Evolutionary conservation across 306 rosid genomes (phyloP).

Genomic region (Boehmeria nivea): DNA sequence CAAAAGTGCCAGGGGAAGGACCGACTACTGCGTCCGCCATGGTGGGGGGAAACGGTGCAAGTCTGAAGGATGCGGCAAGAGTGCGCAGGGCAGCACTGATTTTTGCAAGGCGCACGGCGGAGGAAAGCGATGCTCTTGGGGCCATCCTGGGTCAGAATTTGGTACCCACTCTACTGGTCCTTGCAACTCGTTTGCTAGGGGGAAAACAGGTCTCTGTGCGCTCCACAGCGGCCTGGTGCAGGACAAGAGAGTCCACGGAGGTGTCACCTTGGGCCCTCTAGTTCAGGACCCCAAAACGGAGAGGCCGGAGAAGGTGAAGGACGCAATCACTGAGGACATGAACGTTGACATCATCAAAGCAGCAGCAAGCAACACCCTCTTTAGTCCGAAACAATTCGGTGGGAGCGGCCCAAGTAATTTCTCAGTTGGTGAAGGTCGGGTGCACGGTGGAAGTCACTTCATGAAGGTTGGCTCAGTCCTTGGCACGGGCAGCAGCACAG

Average conservation of each 20-base stretch:
- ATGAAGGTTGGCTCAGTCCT: conserved; percentile 14
- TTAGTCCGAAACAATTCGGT: conserved; percentile 28
- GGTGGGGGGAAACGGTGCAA: conserved; percentile 96
- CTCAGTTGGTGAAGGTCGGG: conserved; percentile 67
- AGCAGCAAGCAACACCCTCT: conserved; percentile 25
- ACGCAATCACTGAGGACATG: conserved; percentile 31
- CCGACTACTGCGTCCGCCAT: conserved; percentile 93
- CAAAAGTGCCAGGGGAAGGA: conserved; percentile 90
- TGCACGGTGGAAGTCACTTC: conserved; percentile 76
- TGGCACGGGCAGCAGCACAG: conserved; percentile 34
- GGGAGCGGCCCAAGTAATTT: conserved; percentile 22
- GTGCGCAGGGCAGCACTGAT: conserved; percentile 97
- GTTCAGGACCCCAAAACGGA: conserved; percentile 46
- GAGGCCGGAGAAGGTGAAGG: conserved; percentile 40
- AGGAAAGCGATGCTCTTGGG: conserved; percentile 96
- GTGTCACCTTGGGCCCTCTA: conserved; percentile 55
- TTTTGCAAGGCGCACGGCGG: conserved; percentile 99
- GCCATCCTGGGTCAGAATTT: conserved; percentile 74
- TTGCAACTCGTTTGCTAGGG: conserved; percentile 81
- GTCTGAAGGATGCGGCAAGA: conserved; percentile 79
- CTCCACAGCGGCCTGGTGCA: conserved; percentile 80
- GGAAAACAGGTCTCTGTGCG: conserved; percentile 83
- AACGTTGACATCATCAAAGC: conserved; percentile 38
- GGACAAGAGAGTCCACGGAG: conserved; percentile 96
- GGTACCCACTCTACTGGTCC: too few relatives aligned